Conservation (phyloP, 768 basidiomycete genomes). For the Boletus tomentosulus region DNA sequence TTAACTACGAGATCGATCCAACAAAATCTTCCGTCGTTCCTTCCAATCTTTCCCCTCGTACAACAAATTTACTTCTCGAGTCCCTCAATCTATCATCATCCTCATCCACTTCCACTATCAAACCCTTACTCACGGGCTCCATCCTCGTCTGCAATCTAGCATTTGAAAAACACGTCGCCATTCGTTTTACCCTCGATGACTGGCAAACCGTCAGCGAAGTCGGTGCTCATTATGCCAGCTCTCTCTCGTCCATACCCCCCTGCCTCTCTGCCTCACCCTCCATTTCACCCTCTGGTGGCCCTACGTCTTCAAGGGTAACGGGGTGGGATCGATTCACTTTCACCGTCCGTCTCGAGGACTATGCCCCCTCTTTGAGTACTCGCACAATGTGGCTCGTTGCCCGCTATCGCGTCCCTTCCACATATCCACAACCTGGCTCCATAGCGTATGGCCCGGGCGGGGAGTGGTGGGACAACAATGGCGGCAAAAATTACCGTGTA, state of each 20-base stretch:
- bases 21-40: slow-evolving; percentile 14
- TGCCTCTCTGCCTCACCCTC: slow-evolving; percentile 13
- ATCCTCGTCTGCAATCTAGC: slow-evolving; percentile 81
- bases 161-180: slow-evolving; percentile 80
- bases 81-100: slow-evolving; percentile 29
- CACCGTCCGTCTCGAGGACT: slow-evolving; percentile 67
- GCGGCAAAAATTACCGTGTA: slow-evolving; percentile 70
- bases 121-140: slow-evolving; percentile 58
- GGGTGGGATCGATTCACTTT: slow-evolving; percentile 62
- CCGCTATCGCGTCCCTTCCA: slow-evolving; percentile 38
- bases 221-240: slow-evolving; percentile 43
- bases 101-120: slow-evolving; percentile 3
- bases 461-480: slow-evolving; percentile 97
- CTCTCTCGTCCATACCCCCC: slow-evolving; percentile 37
- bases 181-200: slow-evolving; percentile 89
- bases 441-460: slow-evolving; percentile 41
- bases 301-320: background rate
- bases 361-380: slow-evolving; percentile 44
- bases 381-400: slow-evolving; percentile 61
- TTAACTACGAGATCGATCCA: slow-evolving; percentile 22
- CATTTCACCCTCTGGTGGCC: background rate
- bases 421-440: slow-evolving; percentile 15
- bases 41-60: background rate
- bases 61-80: slow-evolving; percentile 38
- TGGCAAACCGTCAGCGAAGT: slow-evolving; percentile 95